phyloP scores from a whole-genome alignment of 106 monocot species.

The Dioscorea dumetorum region DNA sequence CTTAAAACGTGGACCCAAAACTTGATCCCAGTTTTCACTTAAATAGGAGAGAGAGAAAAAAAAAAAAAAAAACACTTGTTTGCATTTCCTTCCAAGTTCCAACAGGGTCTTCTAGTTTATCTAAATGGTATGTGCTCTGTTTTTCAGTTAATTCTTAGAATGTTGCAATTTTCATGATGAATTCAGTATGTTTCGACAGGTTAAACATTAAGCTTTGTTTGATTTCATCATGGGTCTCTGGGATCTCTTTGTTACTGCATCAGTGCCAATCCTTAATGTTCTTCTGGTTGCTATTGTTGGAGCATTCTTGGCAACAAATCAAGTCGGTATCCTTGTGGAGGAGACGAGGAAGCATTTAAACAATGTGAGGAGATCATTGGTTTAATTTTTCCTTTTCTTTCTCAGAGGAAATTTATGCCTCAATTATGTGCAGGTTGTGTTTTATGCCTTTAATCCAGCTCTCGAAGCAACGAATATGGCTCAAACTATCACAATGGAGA shows the following conservation, averaged over 20 bases:
- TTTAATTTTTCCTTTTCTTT: not conserved
- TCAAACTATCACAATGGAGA: not conserved
- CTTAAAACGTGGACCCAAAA: no score
- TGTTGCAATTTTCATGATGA: no score
- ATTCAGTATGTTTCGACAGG: no score
- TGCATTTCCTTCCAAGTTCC: no score
- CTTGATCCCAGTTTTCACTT: no score
- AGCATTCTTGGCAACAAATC: not conserved
- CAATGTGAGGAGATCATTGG: not conserved
- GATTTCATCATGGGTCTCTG: not conserved
- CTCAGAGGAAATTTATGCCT: not conserved
- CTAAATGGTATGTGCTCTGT: no score
- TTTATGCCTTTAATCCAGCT: not conserved
- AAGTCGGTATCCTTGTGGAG: not conserved
- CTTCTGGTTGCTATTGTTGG: not conserved
- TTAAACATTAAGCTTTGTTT: no score
- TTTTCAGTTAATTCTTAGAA: no score
- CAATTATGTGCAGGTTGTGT: not conserved
- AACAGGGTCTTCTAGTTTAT: no score
- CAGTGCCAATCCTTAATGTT: not conserved
- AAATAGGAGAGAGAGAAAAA: no score
- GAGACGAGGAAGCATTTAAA: not conserved
- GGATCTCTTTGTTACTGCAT: not conserved
- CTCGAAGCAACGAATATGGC: not conserved
- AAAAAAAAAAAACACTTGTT: no score